Base-by-base conservation (phyloP, 208 protist species). In the Acanthamoeba royreba region DNA sequence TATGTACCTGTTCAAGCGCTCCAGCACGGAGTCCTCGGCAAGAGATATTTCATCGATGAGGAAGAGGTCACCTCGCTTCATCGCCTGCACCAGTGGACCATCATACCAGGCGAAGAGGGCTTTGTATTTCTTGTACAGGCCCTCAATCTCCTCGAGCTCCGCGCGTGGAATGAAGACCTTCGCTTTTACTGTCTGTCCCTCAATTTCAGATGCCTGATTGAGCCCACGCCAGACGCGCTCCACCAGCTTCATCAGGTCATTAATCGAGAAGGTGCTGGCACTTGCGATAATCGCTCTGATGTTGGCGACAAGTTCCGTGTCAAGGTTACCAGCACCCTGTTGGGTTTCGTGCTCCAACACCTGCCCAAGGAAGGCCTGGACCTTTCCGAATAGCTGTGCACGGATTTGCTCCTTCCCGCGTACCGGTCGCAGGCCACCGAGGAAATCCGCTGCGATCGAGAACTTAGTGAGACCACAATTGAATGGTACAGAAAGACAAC, bases 31-130 rank as follows among this genome's bases (percentile, higher is more conserved):
- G 96, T 99, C 99, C 86, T 99, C 99, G 7, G 99, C 99, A 3
- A 99, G 97, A 5, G 99, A 99, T 86, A 99, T 99, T 96, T 99
- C 99, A 96, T 99, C 99, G 46, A 99, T 97, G 9, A 99, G 96
- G 86, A 99, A 98, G 45, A 99, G 95, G 92, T 99, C 95, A 40
- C 99, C 99, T n/a, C 97, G 45, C 11, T 98, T 95, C 99, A 99
- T 99, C 86, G 99, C 98, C 86, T 99, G 93, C 22, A 99, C 98
- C 4, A 99, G 97, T 7, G 99, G 99, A 15, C 99, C 99, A 95
- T 99, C 99, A 25, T 98, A 94, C 99, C 99, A 99, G 92, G 97
- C 96, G 95, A 99, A 99, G 22, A 99, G 94, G 35, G 96, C 91
- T n/a, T 91, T 79, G 94, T 96, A 96, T 22, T 95, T 43, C 63